Evolutionary conservation across 2,329 filamentous ascomycete species (phyloP), one percentile per base, ranked within the genome.

Genomic region (Apiospora malaysiana): DNA sequence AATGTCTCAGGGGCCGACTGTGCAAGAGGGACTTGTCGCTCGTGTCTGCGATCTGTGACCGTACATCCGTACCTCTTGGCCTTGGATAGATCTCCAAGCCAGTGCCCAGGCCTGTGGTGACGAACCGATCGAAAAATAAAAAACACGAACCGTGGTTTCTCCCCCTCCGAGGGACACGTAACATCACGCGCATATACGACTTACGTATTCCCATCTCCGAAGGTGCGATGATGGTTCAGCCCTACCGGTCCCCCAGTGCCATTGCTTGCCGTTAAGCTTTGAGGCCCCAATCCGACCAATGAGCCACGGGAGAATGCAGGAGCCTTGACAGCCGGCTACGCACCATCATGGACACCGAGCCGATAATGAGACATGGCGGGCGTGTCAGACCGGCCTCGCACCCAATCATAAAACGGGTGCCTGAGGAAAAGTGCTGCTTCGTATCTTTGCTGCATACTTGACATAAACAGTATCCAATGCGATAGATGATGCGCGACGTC

Each of bases 71-170:
- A n/a, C n/a, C n/a, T n/a, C n/a, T n/a, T n/a, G n/a, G n/a, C n/a
- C n/a, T n/a, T n/a, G n/a, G n/a, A 21, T 25, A 51, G 47, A 51
- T 51, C 47, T 51, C 23, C 23, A 32, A 32, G 32, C 32, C 32
- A 10, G n/a, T 25, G 49, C 23, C 18, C 18, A 47, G 45, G 7
- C 8, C 18, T 14, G 25, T 47, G 49, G 49, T 56, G 23, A 32
- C 23, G 49, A 56, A n/a, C 56, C 37, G 32, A 63, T 63, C 56
- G 32, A 8, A 63, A 63, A 63, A 63, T 63, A 27, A 21, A 8
- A 63, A 63, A 63, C 56, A 63, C 56, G 56, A 63, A 63, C 40
- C 32, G 56, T 63, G 27, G 25, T 63, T 63, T n/a, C 56, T 32
- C 32, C 32, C 21, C 27, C 32, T n/a, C 32, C 6, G 14, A 18